phyloP scores from a whole-genome alignment of 805 yeast species.

The Millerozyma acaciae region DNA sequence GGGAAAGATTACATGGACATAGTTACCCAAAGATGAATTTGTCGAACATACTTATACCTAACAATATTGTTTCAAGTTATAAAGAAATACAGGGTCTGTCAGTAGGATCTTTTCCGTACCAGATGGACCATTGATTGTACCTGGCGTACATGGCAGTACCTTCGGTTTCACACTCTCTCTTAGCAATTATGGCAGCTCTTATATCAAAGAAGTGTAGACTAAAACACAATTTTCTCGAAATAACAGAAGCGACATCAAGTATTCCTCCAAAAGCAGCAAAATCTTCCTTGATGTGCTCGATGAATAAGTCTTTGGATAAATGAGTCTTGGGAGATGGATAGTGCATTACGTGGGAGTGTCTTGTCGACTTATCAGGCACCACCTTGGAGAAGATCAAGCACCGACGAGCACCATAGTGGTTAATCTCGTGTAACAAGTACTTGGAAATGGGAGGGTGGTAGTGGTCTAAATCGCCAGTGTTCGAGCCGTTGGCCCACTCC shows the following conservation, averaged over 20 bases:
- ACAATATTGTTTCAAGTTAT: too few species aligned
- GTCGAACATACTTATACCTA: too few species aligned
- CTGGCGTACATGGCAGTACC: slow-evolving; percentile 36
- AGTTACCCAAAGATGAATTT: too few species aligned
- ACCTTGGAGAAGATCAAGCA: slow-evolving; percentile 41
- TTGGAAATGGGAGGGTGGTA: slow-evolving; percentile 21
- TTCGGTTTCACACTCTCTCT: slow-evolving; percentile 34
- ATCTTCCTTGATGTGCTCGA: slow-evolving; percentile 43
- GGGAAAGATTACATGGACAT: too few species aligned
- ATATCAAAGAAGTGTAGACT: slow-evolving; percentile 58
- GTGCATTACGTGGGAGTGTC: slow-evolving; percentile 18
- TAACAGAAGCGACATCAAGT: slow-evolving; percentile 60
- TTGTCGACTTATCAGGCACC: slow-evolving; percentile 19
- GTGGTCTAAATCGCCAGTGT: slow-evolving; percentile 17
- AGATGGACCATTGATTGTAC: slow-evolving; percentile 58
- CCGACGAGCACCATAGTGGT: slow-evolving; percentile 49
- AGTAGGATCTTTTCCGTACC: slow-evolving; percentile 66
- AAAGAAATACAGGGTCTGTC: slow-evolving; percentile 46
- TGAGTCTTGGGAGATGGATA: slow-evolving; percentile 44
- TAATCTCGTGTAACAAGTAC: slow-evolving; percentile 28
- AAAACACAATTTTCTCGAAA: slow-evolving; percentile 61
- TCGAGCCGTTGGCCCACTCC: slow-evolving; percentile 40
- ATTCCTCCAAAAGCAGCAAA: slow-evolving; percentile 57
- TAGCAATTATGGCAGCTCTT: slow-evolving; percentile 56
- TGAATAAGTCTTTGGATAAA: slow-evolving; percentile 41